These are phyloP conservation scores for Pestalotiopsis fici DNA, from an alignment of 2,329 filamentous ascomycete species.

Conservation along the genomic window DNA sequence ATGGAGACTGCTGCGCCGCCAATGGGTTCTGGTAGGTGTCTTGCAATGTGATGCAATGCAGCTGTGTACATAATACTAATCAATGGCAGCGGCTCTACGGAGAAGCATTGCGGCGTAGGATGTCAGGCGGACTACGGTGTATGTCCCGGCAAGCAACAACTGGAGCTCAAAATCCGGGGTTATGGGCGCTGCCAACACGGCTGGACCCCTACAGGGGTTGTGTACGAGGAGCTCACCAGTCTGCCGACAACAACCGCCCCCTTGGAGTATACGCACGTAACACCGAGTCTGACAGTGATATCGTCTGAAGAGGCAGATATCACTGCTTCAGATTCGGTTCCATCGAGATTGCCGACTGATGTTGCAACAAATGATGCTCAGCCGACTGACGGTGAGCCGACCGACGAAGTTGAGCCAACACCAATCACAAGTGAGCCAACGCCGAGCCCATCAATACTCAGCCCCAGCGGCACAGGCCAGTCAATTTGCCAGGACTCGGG, in stretches of 20 bases:
- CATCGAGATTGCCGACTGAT: neutral
- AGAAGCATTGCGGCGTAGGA: neutral
- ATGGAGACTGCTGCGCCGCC: neutral
- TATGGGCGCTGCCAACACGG: neutral
- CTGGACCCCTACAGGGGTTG: neutral
- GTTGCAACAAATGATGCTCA: too few relatives aligned
- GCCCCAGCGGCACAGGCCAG: neutral
- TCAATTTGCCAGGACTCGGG: neutral
- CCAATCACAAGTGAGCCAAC: neutral
- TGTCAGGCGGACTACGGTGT: neutral
- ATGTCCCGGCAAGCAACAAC: neutral
- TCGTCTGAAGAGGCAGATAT: neutral
- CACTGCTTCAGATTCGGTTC: neutral
- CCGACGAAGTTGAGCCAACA: too few relatives aligned
- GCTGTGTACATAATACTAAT: neutral
- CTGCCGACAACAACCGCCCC: conserved; percentile 41
- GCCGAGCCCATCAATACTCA: neutral
- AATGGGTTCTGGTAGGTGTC: neutral
- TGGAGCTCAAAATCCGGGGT: neutral
- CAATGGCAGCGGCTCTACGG: neutral
- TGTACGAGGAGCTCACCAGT: neutral
- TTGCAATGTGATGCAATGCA: neutral
- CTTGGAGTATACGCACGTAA: neutral
- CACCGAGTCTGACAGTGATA: neutral
- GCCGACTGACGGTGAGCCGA: too few relatives aligned